Conservation (phyloP, 169 alveolate genomes). For the Babesia sp. region DNA sequence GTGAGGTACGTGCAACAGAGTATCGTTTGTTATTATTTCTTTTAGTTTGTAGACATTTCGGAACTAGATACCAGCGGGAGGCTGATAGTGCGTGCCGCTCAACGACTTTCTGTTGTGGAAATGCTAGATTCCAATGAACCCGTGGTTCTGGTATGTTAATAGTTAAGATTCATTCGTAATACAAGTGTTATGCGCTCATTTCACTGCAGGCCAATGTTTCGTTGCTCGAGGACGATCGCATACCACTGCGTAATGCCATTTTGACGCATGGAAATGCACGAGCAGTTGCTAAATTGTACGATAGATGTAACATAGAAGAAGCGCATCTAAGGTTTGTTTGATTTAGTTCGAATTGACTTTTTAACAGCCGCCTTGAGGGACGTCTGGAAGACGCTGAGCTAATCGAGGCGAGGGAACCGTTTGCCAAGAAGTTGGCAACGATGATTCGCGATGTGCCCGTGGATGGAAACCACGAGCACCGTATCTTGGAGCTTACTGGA, state of each 20-base stretch:
- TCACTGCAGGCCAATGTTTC: constrained; percentile 35
- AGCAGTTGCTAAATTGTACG: constrained; percentile 52
- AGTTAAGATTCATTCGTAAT: too few relatives aligned
- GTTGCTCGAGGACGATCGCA: constrained; percentile 36
- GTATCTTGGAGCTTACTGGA: constrained; percentile 53
- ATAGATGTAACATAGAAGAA: constrained; percentile 50
- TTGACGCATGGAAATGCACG: constrained; percentile 39
- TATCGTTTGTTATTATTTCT: background rate
- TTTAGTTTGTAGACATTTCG: constrained; percentile 53
- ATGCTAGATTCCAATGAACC: constrained; percentile 28
- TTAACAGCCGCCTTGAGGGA: constrained; percentile 28
- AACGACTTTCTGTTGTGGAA: constrained; percentile 30
- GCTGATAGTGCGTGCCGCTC: constrained; percentile 39
- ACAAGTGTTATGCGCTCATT: background rate
- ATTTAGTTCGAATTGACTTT: background rate
- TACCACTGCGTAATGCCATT: constrained; percentile 34
- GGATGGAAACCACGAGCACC: constrained; percentile 29
- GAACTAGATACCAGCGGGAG: constrained; percentile 52
- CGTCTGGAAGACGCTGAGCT: constrained; percentile 44
- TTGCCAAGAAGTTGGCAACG: constrained; percentile 24
- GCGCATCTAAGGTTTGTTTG: constrained; percentile 39
- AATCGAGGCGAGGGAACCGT: constrained; percentile 30
- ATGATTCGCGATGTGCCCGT: constrained; percentile 49
- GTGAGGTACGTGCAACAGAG: constrained; percentile 39
- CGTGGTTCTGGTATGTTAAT: constrained; percentile 28